A percentile compares a stretch with the other conserved stretches of the same genome.
Conservation (phyloP, 305 asterid genomes). For the Solanum hybrid region DNA sequence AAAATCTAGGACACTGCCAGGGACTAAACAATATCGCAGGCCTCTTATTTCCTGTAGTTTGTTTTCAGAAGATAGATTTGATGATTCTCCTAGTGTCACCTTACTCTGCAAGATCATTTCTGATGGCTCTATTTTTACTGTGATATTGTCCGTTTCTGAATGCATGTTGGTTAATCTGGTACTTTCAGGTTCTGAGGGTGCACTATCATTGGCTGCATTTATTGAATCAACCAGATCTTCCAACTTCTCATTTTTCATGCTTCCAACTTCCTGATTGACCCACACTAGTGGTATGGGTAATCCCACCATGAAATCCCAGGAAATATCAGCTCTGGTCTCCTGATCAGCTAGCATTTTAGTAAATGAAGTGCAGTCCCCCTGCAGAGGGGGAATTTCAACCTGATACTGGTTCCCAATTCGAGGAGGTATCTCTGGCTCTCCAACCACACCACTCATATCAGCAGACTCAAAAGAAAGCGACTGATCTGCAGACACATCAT, state of each 20-base stretch:
- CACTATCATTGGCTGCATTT: slow-evolving; percentile 5
- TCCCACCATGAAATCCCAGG: slow-evolving; percentile 22
- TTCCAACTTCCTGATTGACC: slow-evolving; percentile 8
- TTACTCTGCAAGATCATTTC: slow-evolving; percentile 7
- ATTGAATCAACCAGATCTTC: slow-evolving; percentile 9
- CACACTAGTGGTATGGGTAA: slow-evolving; percentile 32
- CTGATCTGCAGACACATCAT: slow-evolving; percentile 19
- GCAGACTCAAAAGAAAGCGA: slow-evolving; percentile 16
- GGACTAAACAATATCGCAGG: slow-evolving; percentile 30
- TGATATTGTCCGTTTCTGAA: slow-evolving; percentile 13
- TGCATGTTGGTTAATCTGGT: neutral
- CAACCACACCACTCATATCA: slow-evolving; percentile 8
- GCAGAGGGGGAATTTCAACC: slow-evolving; percentile 37
- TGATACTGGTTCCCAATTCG: slow-evolving; percentile 60
- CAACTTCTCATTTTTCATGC: slow-evolving; percentile 9
- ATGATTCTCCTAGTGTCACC: slow-evolving; percentile 12
- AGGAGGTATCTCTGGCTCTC: slow-evolving; percentile 28
- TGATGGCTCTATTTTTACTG: slow-evolving; percentile 1
- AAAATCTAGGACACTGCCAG: slow-evolving; percentile 25
- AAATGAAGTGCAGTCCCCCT: slow-evolving; percentile 6
- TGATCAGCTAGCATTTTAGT: neutral
- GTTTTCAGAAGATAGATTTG: slow-evolving; percentile 3
- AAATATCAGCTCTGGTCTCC: slow-evolving; percentile 1
- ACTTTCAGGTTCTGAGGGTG: neutral
- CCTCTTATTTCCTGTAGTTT: slow-evolving; percentile 10